Percentiles rank a stretch among this genome's conserved stretches.
Conservation (phyloP, 2,329 filamentous ascomycete species). For the Nigrospora sphaerica region DNA sequence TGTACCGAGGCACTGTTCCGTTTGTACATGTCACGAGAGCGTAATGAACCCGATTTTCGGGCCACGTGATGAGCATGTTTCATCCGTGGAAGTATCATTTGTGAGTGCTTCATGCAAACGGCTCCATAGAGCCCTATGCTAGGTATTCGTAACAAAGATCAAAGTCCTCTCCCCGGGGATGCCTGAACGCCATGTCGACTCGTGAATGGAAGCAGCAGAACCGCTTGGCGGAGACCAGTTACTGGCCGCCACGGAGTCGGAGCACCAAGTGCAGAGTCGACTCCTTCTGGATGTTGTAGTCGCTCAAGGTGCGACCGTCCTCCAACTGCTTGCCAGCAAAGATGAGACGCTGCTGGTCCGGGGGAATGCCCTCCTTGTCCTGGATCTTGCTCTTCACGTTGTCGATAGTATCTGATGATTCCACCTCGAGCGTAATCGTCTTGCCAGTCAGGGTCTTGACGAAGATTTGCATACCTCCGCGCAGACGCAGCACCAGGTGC, state of each 20-base stretch:
- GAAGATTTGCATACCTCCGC: slow-evolving; percentile 74
- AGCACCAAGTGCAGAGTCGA: slow-evolving; percentile 65
- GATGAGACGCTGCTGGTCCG: slow-evolving; percentile 64
- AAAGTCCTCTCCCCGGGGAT: slow-evolving; percentile 3
- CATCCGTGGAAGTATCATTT: not conserved
- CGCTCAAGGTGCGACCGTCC: slow-evolving; percentile 73
- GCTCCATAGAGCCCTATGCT: not conserved
- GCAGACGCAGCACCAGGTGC: slow-evolving; percentile 72
- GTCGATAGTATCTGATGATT: slow-evolving; percentile 62
- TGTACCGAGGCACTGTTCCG: too few relatives aligned
- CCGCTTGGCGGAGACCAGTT: slow-evolving; percentile 15
- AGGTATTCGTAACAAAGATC: not conserved
- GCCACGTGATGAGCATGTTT: too few relatives aligned
- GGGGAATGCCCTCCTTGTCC: slow-evolving; percentile 66
- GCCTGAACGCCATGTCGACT: slow-evolving; percentile 18
- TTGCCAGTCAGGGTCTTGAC: slow-evolving; percentile 66
- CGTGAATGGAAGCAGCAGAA: too few relatives aligned
- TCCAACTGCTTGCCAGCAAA: slow-evolving; percentile 67
- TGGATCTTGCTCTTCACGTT: slow-evolving; percentile 67
- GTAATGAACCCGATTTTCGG: too few relatives aligned
- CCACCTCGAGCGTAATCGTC: slow-evolving; percentile 63
- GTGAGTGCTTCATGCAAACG: not conserved
- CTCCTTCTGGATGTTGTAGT: slow-evolving; percentile 84
- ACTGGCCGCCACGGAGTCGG: slow-evolving; percentile 60
- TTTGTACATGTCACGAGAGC: too few relatives aligned